Evolutionary conservation across 306 rosid species (phyloP), one percentile per base, ranked within the genome.

Genomic region (Rosa multiflora): DNA sequence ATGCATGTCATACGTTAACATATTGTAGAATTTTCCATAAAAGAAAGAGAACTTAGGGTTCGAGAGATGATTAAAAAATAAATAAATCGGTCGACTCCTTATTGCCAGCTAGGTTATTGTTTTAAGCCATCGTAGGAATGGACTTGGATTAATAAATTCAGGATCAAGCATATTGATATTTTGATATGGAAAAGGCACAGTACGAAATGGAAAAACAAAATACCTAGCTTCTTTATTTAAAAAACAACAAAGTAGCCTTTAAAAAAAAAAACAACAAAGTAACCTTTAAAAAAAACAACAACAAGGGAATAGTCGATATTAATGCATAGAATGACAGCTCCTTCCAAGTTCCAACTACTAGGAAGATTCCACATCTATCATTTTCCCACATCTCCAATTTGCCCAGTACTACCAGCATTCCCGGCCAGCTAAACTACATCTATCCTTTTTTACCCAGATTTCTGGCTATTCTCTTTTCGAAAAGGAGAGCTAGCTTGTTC

Each of bases 281-380:
- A 35, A 3, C 32, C 32, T 29, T 29, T 2, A 32, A 32, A 32
- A 32, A 32, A 32, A 32, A 32, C 3, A n/a, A 8, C 63, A 58
- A 58, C 63, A 8, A 44, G 8, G 10, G 1, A 35, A 4, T 32
- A 14, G 43, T 35, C 44, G 21, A 32, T 56, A 63, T 64, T 35
- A 35, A 15, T 32, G 43, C 3, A 14, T 13, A 32, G 39, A 14
- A 5, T 8, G 43, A 64, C 44, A 37, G 23, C 26, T 49, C 40
- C 52, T 15, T 61, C 37, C 26, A 58, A 58, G 29, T 10, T 76
- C 69, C 78, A 55, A 75, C 78, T 58, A 14, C 61, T 26, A 63
- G 72, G 79, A 76, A 76, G 79, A 76, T 63, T 76, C 79, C 79
- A 62, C n/a, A 15, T 23, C 70, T 48, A 48, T 75, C 78, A 29